Base-by-base conservation (phyloP, 179 eudicot genomes). In the Patellifolia procumbens region DNA sequence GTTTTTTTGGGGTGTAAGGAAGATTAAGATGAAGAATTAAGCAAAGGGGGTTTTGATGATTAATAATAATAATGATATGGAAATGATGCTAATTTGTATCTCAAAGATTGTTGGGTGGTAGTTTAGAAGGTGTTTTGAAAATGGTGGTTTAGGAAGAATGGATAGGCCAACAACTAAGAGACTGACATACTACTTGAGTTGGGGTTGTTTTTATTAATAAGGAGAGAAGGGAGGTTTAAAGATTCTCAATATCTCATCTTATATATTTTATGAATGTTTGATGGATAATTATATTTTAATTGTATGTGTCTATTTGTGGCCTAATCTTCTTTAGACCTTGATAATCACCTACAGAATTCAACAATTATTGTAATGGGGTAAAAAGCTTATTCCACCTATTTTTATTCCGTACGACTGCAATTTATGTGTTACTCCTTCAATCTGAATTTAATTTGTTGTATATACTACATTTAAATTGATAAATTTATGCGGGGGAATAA, bases 81-180 rank as follows among this genome's bases (percentile, higher is more conserved):
- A 2, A 66, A 58, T 52, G 56, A 55, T 65, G 67, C 67, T 9
- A 37, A 35, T 34, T 6, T 72, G 35, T 76, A 48, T 43, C 19
- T 70, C 42, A 35, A 8, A 43, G n/a, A 59, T 80, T 61, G 81
- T 48, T 70, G 79, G 79, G 76, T 59, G 87, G 89, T 73, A 58
- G 90, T 88, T 87, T 83, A 78, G 86, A 77, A 75, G 79, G 81
- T 42, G 79, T 79, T 70, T 58, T 79, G 82, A 82, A 79, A 70
- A 78, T 76, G 80, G 82, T 85, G 84, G 76, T 81, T 81, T 74
- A 60, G 68, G 80, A 63, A 62, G 82, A 88, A 85, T 84, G 48
- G 92, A 90, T 85, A 22, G 89, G 86, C 85, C 87, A 90, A 87
- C 94, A 68, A 90, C 90, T 84, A 73, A n/a, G 74, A 58, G 77